Evolutionary conservation across 2,329 filamentous ascomycete genomes (phyloP).

Genomic region (Rosellinia necatrix): DNA sequence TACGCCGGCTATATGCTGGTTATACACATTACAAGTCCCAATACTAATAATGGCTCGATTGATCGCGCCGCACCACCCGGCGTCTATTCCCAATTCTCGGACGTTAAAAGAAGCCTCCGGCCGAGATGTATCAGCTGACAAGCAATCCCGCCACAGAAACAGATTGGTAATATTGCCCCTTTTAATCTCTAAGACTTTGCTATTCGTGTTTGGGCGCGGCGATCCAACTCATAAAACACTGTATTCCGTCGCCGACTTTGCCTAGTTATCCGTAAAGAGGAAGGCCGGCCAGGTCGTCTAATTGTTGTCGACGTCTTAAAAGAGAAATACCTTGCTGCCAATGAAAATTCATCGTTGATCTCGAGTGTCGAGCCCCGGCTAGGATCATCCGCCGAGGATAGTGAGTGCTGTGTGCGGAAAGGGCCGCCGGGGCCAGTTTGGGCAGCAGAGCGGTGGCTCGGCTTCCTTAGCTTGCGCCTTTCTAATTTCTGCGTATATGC

Average conservation of each 20-base stretch:
- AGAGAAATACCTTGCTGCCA: background rate
- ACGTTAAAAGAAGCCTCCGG: too few species aligned
- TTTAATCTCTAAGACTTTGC: background rate
- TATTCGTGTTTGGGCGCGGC: background rate
- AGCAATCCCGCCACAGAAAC: too few species aligned
- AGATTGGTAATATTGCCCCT: too few species aligned
- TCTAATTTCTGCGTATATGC: background rate
- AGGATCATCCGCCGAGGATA: background rate
- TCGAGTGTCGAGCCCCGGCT: background rate
- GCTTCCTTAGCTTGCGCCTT: background rate
- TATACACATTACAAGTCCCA: too few species aligned
- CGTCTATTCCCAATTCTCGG: too few species aligned
- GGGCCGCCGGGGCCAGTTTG: background rate
- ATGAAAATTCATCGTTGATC: background rate
- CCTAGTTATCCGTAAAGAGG: background rate
- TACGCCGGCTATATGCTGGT: too few species aligned
- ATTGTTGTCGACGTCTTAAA: background rate
- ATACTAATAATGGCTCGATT: too few species aligned
- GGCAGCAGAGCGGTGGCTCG: background rate
- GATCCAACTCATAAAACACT: background rate
- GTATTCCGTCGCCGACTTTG: background rate
- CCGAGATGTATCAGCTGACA: too few species aligned
- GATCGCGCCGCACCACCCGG: too few species aligned
- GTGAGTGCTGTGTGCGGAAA: background rate
- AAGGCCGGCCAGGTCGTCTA: background rate